Evolutionary conservation across 805 yeast species (phyloP).

Genomic region (Isabelozyma gotoi): DNA sequence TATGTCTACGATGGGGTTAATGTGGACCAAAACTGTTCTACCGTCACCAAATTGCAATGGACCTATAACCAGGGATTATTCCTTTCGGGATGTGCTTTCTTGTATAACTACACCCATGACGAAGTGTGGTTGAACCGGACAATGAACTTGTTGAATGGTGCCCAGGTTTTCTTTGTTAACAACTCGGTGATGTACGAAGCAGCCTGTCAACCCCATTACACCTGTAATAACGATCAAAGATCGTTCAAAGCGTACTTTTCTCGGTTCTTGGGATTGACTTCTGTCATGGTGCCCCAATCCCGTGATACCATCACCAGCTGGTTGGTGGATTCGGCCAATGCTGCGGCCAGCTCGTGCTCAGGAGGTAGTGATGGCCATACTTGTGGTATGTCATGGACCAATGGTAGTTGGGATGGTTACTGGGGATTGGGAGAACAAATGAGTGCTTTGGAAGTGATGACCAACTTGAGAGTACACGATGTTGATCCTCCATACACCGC

Average conservation of each 20-base stretch:
- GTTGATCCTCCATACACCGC: constrained; percentile 63
- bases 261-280: constrained; percentile 72
- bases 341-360: constrained; percentile 67
- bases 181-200: constrained; percentile 69
- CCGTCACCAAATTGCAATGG: constrained; percentile 67
- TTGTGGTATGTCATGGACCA: constrained; percentile 70
- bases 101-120: constrained; percentile 72
- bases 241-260: constrained; percentile 87
- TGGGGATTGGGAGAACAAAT: constrained; percentile 83
- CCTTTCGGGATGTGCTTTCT: constrained; percentile 76
- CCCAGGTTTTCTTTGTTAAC: constrained; percentile 53
- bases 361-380: constrained; percentile 78
- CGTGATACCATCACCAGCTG: constrained; percentile 44
- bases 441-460: constrained; percentile 66
- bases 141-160: constrained; percentile 51
- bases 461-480: constrained; percentile 39
- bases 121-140: constrained; percentile 67
- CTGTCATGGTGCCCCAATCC: constrained; percentile 66
- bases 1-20: constrained; percentile 76
- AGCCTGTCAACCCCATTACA: constrained; percentile 67
- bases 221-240: constrained; percentile 85
- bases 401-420: constrained; percentile 53
- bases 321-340: constrained; percentile 45
- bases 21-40: constrained; percentile 58
- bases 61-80: constrained; percentile 82